These are phyloP conservation scores for Ogataea zsoltii DNA, from an alignment of 805 yeast species.

Conservation along the genomic window DNA sequence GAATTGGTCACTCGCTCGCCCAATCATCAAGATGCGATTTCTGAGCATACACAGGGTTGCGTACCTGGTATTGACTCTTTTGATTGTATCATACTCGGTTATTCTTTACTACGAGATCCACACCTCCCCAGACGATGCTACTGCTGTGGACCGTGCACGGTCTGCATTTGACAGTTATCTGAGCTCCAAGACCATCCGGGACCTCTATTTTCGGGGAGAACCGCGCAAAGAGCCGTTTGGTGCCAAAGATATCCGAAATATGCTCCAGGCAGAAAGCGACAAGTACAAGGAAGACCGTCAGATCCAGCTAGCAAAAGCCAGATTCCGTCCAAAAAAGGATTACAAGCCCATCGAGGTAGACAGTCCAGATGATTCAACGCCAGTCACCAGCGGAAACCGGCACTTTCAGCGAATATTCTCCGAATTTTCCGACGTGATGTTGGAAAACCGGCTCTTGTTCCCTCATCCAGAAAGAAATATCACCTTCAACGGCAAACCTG, in stretches of 20 bases:
- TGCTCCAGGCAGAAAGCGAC: conserved; percentile 16
- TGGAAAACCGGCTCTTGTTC: conserved; percentile 15
- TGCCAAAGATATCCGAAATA: conserved; percentile 15
- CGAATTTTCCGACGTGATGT: conserved; percentile 13
- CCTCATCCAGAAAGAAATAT: conserved; percentile 22
- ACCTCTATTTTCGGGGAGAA: conserved; percentile 15
- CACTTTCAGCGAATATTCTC: conserved; percentile 6
- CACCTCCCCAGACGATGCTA: conserved; percentile 9
- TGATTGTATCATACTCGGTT: conserved; percentile 3
- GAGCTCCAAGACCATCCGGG: conserved; percentile 7
- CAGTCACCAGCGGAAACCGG: conserved; percentile 2
- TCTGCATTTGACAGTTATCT: conserved; percentile 8
- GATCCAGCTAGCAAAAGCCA: conserved; percentile 5
- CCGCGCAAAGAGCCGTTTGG: conserved; percentile 13
- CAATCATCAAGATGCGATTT: background rate
- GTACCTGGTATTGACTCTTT: background rate
- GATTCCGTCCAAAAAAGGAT: background rate
- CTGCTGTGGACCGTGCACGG: conserved; percentile 5
- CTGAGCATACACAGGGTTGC: conserved; percentile 1
- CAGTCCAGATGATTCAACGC: background rate
- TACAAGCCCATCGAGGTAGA: conserved; percentile 2
- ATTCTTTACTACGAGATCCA: conserved; percentile 8
- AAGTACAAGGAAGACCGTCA: conserved; percentile 14
- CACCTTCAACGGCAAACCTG: conserved; percentile 23
- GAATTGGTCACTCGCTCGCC: no score